Evolutionary conservation across 23 red algal genomes (phyloP).

Genomic region (Gracilaria vermiculophylla): DNA sequence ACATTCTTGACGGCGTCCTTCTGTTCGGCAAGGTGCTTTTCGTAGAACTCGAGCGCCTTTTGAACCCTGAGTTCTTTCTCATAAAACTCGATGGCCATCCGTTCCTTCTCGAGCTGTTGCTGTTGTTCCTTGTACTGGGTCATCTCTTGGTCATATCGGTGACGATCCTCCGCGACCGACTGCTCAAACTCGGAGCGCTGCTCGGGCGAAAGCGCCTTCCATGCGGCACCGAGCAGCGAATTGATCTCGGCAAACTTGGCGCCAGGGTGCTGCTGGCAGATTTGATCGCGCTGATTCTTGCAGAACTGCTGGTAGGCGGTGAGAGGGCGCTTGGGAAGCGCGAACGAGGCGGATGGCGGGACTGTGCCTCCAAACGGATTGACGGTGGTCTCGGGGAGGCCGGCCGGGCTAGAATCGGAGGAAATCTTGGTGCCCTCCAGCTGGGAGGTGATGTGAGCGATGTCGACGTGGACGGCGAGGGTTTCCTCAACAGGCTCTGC

Average conservation of each 20-base stretch:
- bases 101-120: neutral
- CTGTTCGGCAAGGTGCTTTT: neutral
- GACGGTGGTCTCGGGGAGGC: neutral
- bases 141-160: constrained; percentile 6
- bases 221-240: constrained; percentile 4
- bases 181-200: neutral
- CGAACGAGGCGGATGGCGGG: neutral
- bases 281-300: neutral
- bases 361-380: constrained; percentile 14
- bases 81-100: neutral
- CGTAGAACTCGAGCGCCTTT: constrained; percentile 29
- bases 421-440: neutral
- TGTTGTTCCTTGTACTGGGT: neutral
- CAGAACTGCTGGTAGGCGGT: constrained; percentile 37
- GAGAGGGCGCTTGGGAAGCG: constrained; percentile 43
- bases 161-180: neutral
- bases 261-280: no score
- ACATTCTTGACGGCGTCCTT: neutral
- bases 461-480: neutral
- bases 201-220: constrained; percentile 10
- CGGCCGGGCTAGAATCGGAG: neutral
- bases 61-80: neutral
- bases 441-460: neutral
- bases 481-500: no score
- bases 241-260: neutral